Percentiles rank a stretch among this genome's conserved stretches.
Evolutionary conservation across 2,329 filamentous ascomycete genomes (phyloP).

Genomic region (Epichloe uncinata): DNA sequence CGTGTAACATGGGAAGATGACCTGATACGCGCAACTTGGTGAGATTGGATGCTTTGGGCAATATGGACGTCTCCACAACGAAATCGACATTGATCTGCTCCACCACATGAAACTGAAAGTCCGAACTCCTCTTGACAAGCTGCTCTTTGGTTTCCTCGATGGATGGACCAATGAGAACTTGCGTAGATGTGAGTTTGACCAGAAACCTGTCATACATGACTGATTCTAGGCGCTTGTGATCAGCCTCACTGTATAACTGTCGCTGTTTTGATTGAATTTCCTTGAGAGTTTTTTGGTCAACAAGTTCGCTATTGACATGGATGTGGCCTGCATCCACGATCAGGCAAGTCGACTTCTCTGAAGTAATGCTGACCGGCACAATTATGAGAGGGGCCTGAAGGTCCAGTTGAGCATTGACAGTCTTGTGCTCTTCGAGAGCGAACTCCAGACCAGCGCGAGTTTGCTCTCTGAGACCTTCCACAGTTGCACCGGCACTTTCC

Average conservation of each 20-base stretch:
- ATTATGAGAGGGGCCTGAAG: constrained; percentile 94
- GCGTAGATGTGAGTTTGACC: constrained; percentile 84
- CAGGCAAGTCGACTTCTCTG: constrained; percentile 67
- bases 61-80: constrained; percentile 85
- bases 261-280: constrained; percentile 86
- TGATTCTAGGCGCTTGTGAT: constrained; percentile 75
- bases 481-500: constrained; percentile 89
- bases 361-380: constrained; percentile 82
- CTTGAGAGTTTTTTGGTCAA: constrained; percentile 82
- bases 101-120: constrained; percentile 72
- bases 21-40: constrained; percentile 87
- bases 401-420: constrained; percentile 89
- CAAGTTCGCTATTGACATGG: constrained; percentile 84
- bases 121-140: constrained; percentile 52
- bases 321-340: constrained; percentile 95
- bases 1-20: constrained; percentile 82
- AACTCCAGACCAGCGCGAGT: constrained; percentile 93
- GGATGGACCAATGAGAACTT: constrained; percentile 87
- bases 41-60: constrained; percentile 89
- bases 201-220: constrained; percentile 97
- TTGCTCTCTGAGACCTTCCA: constrained; percentile 88
- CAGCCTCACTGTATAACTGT: constrained; percentile 74
- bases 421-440: constrained; percentile 94
- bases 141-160: constrained; percentile 82
- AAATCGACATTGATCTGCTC: constrained; percentile 98